A percentile compares a stretch with the other conserved stretches of the same genome.
Conservation (phyloP, 176 grass and related monocot species). For the bread wheat (Triticum aestivum) region IWGSC_CS_RefSeq_v2.1 NC_057814.1:13618117-13618616, state of each 20-base stretch:
- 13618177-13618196: too few relatives aligned
- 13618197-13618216: too few relatives aligned
- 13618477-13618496: not conserved
- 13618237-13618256: not conserved
- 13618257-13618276: not conserved
- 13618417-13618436: not conserved
- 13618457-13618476: not conserved
- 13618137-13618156: too few relatives aligned
- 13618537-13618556: constrained; percentile 4
- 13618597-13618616: not conserved
- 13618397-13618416: constrained; percentile 28
- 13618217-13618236: constrained; percentile 5
- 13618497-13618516: not conserved
- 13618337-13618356: not conserved
- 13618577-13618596: constrained; percentile 7
- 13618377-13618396: not conserved
- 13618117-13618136: too few relatives aligned
- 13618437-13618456: not conserved
- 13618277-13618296: not conserved
- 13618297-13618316: not conserved
- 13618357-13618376: too few relatives aligned
- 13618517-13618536: constrained; percentile 24
- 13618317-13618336: not conserved
- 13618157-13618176: too few relatives aligned
- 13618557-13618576: not conserved